Percentiles rank a stretch among this genome's conserved stretches.
Evolutionary conservation across 208 protist genomes (phyloP).

Genomic region (Borovskyia barvae): DNA sequence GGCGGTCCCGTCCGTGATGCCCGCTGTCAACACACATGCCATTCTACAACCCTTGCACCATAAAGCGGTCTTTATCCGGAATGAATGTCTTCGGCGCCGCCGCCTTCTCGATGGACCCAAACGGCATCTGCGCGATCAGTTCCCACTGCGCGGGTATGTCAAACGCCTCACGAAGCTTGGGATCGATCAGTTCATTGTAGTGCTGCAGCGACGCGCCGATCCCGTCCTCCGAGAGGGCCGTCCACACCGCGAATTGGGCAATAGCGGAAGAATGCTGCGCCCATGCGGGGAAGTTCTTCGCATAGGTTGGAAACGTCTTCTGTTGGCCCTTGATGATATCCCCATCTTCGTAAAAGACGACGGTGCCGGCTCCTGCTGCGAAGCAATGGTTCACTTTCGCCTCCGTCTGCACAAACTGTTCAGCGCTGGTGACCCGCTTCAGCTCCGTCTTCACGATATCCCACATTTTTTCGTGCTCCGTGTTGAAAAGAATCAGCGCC

Average conservation of each 20-base stretch:
- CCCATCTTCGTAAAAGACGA: constrained; percentile 43
- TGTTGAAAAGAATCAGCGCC: constrained; percentile 42
- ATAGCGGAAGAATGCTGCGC: constrained; percentile 31
- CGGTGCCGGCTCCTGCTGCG: constrained; percentile 30
- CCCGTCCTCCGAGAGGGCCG: constrained; percentile 26
- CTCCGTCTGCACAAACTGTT: constrained; percentile 4
- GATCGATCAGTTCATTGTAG: constrained; percentile 34
- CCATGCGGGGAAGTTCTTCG: constrained; percentile 27
- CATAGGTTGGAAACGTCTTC: constrained; percentile 29
- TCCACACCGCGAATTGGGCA: constrained; percentile 45
- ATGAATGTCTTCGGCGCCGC: constrained; percentile 28
- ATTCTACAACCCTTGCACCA: constrained; percentile 19
- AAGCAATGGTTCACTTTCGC: constrained; percentile 34
- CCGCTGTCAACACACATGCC: not conserved
- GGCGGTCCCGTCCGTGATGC: too few species aligned
- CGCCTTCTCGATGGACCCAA: constrained; percentile 25
- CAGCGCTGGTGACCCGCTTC: constrained; percentile 13
- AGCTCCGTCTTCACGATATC: constrained; percentile 20
- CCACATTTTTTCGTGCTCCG: constrained; percentile 45
- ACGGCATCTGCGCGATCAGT: constrained; percentile 43
- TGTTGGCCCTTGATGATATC: constrained; percentile 15
- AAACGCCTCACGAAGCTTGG: constrained; percentile 10
- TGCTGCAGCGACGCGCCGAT: constrained; percentile 40
- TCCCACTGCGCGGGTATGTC: constrained; percentile 26
- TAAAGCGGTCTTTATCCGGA: constrained; percentile 28